phyloP scores from a whole-genome alignment of 352 stramenopile genomes.

The Thalassiosira exigua region DNA sequence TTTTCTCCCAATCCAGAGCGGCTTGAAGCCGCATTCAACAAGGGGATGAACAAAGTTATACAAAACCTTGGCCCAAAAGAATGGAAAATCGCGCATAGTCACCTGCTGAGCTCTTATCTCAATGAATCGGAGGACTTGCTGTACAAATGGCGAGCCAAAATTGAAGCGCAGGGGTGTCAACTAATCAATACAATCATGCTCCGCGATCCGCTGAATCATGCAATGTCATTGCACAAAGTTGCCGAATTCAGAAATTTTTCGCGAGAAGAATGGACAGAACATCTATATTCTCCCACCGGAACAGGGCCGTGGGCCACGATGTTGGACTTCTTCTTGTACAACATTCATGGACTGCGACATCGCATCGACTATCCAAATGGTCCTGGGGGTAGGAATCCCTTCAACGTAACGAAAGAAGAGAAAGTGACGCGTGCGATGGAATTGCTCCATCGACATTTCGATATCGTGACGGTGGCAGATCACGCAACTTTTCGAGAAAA shows the following conservation, averaged over 20 bases:
- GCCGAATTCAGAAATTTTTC: conserved; percentile 33
- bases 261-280: conserved; percentile 43
- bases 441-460: conserved; percentile 57
- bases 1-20: conserved; percentile 10
- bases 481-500: conserved; percentile 32
- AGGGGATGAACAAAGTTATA: conserved; percentile 16
- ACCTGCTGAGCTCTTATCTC: conserved; percentile 40
- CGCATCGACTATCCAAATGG: conserved; percentile 38
- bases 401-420: conserved; percentile 57
- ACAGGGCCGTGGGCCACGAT: conserved; percentile 43
- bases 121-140: conserved; percentile 51
- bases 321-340: conserved; percentile 64
- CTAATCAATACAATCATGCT: conserved; percentile 63
- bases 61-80: conserved; percentile 14
- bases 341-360: conserved; percentile 35
- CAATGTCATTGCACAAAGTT: conserved; percentile 58
- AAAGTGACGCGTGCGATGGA: conserved; percentile 50
- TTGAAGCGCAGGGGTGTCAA: conserved; percentile 58
- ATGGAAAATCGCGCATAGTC: conserved; percentile 59
- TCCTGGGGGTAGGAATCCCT: conserved; percentile 48
- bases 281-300: conserved; percentile 36
- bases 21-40: conserved; percentile 9
- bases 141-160: conserved; percentile 42
- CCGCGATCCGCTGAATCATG: conserved; percentile 57
- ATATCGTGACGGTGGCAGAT: conserved; percentile 52